Evolutionary conservation across 176 grass and related monocot genomes (phyloP).

Genomic region (Eremochloa ophiuroides): DNA sequence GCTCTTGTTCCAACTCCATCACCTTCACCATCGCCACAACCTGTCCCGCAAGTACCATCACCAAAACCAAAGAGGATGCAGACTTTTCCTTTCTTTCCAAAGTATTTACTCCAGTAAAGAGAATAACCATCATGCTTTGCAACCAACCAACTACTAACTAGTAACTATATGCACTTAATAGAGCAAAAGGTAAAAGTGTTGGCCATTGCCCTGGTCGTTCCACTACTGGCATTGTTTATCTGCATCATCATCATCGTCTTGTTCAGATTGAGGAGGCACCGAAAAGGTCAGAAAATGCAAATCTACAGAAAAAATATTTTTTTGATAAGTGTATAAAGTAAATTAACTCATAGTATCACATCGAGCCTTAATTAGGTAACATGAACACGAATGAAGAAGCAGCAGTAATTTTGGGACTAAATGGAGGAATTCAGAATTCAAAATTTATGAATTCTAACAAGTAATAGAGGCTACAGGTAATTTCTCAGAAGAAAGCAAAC

Average conservation of each 20-base stretch:
- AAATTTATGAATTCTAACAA: not conserved
- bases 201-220: not conserved
- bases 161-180: not conserved
- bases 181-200: not conserved
- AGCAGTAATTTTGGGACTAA: not conserved
- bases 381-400: not conserved
- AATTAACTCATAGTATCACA: not conserved
- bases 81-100: not conserved
- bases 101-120: no score
- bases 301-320: not conserved
- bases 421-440: not conserved
- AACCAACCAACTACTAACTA: no score
- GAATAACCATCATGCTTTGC: not conserved
- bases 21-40: not conserved
- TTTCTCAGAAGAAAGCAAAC: slow-evolving; percentile 36
- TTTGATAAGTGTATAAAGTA: not conserved
- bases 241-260: not conserved
- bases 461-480: not conserved
- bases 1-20: not conserved
- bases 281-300: not conserved
- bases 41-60: not conserved
- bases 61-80: not conserved
- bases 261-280: not conserved
- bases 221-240: not conserved
- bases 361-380: not conserved